Percentiles rank a stretch among this genome's conserved stretches.
phyloP scores from a whole-genome alignment of 1,284 basidiomycete species.

The Ceratobasidium sp. region DNA sequence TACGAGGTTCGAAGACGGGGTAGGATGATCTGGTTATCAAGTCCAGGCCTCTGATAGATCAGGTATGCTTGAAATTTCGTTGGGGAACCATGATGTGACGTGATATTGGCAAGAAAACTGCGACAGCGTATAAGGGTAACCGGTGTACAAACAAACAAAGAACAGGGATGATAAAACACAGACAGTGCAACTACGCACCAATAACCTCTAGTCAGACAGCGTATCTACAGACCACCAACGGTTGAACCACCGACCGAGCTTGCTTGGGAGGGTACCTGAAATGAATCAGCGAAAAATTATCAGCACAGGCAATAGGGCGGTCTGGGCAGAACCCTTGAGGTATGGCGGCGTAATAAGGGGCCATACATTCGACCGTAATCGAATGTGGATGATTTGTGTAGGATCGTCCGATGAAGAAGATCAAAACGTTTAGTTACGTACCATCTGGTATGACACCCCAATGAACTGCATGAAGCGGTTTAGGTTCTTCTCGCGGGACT shows the following conservation, averaged over 20 bases:
- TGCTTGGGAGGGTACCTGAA: slow-evolving; percentile 33
- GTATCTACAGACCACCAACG: slow-evolving; percentile 24
- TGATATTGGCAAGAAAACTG: slow-evolving; percentile 17
- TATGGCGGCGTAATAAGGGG: neutral
- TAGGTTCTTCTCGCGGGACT: slow-evolving; percentile 47
- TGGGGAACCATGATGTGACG: slow-evolving; percentile 5
- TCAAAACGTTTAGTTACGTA: slow-evolving; percentile 31
- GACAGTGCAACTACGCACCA: neutral
- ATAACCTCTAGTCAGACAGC: no score
- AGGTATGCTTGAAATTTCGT: neutral
- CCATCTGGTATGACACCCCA: slow-evolving; percentile 50
- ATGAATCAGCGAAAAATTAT: neutral
- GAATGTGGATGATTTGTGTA: neutral
- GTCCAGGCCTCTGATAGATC: neutral
- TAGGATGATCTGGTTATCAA: neutral
- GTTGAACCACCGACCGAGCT: slow-evolving; percentile 39
- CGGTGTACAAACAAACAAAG: neutral
- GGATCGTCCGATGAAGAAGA: slow-evolving; percentile 8
- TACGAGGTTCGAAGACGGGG: neutral
- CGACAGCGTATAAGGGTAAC: slow-evolving; percentile 1
- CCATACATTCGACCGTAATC: neutral
- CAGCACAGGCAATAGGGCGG: neutral
- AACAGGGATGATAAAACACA: neutral
- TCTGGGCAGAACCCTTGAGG: neutral
- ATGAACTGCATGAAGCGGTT: slow-evolving; percentile 50